phyloP scores from a whole-genome alignment of 192 early-diverging fungal genomes.

The Dispira simplex region DNA sequence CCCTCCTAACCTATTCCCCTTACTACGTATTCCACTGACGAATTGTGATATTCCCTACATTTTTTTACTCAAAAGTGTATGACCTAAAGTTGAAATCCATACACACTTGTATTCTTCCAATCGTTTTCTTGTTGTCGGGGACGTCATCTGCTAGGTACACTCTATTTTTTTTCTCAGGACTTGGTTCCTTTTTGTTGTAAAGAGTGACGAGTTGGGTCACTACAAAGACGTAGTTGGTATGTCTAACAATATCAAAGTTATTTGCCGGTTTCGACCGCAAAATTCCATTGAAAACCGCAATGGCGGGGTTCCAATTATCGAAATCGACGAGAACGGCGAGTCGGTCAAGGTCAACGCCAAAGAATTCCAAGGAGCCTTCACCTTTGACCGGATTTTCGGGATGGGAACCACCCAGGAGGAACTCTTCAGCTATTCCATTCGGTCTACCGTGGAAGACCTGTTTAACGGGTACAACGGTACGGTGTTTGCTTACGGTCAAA shows the following conservation, averaged over 20 bases:
- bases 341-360: slow-evolving; percentile 32
- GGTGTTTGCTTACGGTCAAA: slow-evolving; percentile 99
- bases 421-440: slow-evolving; percentile 85
- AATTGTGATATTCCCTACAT: too few relatives aligned
- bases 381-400: slow-evolving; percentile 88
- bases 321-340: slow-evolving; percentile 57
- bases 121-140: too few relatives aligned
- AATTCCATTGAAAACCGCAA: slow-evolving; percentile 82
- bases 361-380: slow-evolving; percentile 55
- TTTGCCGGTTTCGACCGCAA: slow-evolving; percentile 94
- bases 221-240: slow-evolving; percentile 14
- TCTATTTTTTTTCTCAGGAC: too few relatives aligned
- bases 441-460: slow-evolving; percentile 82
- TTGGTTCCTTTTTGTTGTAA: too few relatives aligned
- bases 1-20: too few relatives aligned
- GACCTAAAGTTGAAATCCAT: too few relatives aligned
- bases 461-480: slow-evolving; percentile 98
- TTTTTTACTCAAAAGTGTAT: too few relatives aligned
- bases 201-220: too few relatives aligned
- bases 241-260: slow-evolving; percentile 89
- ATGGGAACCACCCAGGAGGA: slow-evolving; percentile 66
- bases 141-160: too few relatives aligned
- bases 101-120: too few relatives aligned
- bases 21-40: too few relatives aligned
- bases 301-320: slow-evolving; percentile 76